These are phyloP conservation scores for Eucalyptus dawsonii DNA, from an alignment of 345 rosid species.

Conservation along the genomic window DNA sequence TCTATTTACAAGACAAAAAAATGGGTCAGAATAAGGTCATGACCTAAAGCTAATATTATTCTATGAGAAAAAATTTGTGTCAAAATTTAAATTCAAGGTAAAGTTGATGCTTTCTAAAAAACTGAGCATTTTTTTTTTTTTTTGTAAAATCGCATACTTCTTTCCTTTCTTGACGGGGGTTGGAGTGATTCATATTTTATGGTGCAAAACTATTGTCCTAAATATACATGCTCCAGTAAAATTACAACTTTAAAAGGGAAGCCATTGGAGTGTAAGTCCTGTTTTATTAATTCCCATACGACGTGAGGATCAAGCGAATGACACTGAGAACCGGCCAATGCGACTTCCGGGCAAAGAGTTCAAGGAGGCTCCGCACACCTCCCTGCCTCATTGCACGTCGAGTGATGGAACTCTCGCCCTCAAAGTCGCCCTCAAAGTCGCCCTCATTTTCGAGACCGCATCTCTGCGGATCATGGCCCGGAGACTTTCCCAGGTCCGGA, in stretches of 20 bases:
- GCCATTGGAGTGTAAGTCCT: background rate
- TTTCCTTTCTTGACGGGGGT: background rate
- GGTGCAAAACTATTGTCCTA: background rate
- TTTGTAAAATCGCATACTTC: no score
- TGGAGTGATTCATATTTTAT: background rate
- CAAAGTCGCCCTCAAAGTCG: background rate
- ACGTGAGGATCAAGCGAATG: background rate
- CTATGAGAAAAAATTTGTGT: no score
- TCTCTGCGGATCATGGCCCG: background rate
- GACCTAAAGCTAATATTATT: no score
- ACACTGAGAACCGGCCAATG: background rate
- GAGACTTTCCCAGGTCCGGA: background rate
- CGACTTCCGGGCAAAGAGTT: background rate
- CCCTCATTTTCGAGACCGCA: background rate
- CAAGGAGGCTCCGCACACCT: background rate
- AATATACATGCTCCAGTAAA: background rate
- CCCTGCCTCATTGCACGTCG: background rate
- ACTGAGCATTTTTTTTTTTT: no score
- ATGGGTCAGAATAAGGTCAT: no score
- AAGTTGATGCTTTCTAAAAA: no score
- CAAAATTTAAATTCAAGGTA: no score
- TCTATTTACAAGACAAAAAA: no score
- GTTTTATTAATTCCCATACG: background rate
- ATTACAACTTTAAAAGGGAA: background rate
- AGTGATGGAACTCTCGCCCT: background rate